These are phyloP conservation scores for Apiospora malaysiana DNA, from an alignment of 2,329 filamentous ascomycete species.

Conservation along the genomic window DNA sequence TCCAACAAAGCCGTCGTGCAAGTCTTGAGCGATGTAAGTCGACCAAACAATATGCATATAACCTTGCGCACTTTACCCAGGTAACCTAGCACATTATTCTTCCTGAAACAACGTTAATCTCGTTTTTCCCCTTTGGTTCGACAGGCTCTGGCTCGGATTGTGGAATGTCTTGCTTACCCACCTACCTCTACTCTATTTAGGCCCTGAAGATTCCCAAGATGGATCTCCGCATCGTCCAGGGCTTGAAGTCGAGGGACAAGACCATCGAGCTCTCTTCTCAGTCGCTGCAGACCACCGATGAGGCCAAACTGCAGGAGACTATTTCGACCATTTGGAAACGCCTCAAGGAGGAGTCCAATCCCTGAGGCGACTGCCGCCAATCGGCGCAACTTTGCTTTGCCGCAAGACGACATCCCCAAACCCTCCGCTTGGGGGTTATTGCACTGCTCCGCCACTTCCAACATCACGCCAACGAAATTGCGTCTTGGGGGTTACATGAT, in stretches of 20 bases:
- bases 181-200: slow-evolving; percentile 39
- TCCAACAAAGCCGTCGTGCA: slow-evolving; percentile 71
- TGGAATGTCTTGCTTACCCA: neutral
- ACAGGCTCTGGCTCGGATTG: neutral
- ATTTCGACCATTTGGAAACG: slow-evolving; percentile 15
- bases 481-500: neutral
- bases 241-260: slow-evolving; percentile 70
- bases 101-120: no score
- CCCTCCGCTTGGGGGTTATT: neutral
- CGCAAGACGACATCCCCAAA: no score
- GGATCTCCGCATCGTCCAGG: slow-evolving; percentile 65
- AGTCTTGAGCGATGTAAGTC: slow-evolving; percentile 63
- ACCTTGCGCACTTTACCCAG: neutral
- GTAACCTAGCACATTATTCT: neutral
- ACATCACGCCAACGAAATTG: neutral
- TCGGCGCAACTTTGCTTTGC: neutral
- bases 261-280: slow-evolving; percentile 46
- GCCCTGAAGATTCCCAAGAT: slow-evolving; percentile 67
- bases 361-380: neutral
- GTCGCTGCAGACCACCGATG: neutral
- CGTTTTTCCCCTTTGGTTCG: no score
- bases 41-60: neutral
- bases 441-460: neutral
- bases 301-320: neutral
- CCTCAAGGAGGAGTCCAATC: neutral